A percentile compares a stretch with the other conserved stretches of the same genome.
Conservation (phyloP, 2,329 filamentous ascomycete species). For the Penicillium sp. region DNA sequence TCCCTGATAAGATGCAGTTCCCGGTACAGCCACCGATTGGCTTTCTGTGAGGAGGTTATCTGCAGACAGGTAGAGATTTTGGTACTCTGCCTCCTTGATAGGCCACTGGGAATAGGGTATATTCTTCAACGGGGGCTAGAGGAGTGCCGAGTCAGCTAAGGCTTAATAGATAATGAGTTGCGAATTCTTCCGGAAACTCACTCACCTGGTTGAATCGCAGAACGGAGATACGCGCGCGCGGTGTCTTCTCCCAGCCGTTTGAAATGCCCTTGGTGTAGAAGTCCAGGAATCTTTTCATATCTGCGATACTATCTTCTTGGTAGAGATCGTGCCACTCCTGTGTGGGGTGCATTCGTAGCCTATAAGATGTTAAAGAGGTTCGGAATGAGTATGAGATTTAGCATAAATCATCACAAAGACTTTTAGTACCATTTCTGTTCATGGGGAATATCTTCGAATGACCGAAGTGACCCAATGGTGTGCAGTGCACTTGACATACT, state of each 20-base stretch:
- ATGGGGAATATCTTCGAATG: too few relatives aligned
- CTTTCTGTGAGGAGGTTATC: background rate
- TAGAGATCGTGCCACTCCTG: constrained; percentile 35
- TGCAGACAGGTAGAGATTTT: background rate
- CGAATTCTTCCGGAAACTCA: background rate
- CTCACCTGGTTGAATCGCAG: background rate
- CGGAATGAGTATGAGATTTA: rapidly evolving
- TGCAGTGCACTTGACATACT: background rate
- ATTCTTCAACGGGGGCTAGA: background rate
- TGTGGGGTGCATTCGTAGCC: constrained; percentile 24
- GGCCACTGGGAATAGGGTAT: background rate
- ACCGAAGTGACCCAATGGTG: background rate
- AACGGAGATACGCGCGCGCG: constrained; percentile 8
- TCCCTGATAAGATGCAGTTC: background rate
- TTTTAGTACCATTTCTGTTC: background rate
- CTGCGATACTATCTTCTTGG: constrained; percentile 13
- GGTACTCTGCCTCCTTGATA: background rate
- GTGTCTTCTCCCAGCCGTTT: constrained; percentile 12
- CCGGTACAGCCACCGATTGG: background rate
- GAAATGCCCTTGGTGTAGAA: constrained; percentile 9
- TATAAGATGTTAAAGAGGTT: background rate
- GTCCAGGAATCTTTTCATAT: constrained; percentile 21
- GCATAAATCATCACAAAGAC: background rate
- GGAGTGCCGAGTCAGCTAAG: background rate
- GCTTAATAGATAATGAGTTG: background rate